Conservation (phyloP, 2,329 filamentous ascomycete genomes). For the Didymella sp. region DNA sequence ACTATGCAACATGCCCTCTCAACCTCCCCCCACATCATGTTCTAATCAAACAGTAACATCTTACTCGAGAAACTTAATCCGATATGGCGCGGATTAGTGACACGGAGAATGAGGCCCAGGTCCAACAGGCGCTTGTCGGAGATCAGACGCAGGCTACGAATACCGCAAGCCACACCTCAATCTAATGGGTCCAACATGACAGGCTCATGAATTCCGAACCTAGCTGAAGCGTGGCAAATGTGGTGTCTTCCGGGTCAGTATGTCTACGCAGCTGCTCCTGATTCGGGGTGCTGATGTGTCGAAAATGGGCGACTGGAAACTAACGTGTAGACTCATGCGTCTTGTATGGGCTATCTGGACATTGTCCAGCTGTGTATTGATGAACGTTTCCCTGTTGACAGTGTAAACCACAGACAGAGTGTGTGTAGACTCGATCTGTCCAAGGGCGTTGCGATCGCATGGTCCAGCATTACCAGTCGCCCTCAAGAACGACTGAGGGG, state of each 20-base stretch:
- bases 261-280: constrained; percentile 22
- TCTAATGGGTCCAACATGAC: too few species aligned
- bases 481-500: constrained; percentile 24
- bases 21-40: neutral
- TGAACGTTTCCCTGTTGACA: constrained; percentile 5
- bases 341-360: constrained; percentile 22
- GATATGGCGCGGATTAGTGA: neutral
- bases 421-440: neutral
- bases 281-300: constrained; percentile 29
- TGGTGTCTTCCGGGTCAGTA: neutral
- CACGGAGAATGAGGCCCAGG: neutral
- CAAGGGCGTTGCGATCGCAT: neutral
- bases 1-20: neutral
- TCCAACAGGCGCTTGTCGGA: neutral
- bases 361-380: constrained; percentile 25
- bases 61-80: too few species aligned
- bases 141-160: neutral
- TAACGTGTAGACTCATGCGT: constrained; percentile 28
- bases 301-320: constrained; percentile 21
- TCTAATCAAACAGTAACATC: neutral
- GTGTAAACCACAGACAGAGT: neutral
- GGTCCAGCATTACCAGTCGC: constrained; percentile 18
- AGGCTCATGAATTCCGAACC: neutral
- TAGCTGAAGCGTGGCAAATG: neutral
- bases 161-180: too few species aligned